Percentiles rank a stretch among this genome's conserved stretches.
Conservation (phyloP, 2,329 filamentous ascomycete species). For the Trematosphaeria pertusa region DNA sequence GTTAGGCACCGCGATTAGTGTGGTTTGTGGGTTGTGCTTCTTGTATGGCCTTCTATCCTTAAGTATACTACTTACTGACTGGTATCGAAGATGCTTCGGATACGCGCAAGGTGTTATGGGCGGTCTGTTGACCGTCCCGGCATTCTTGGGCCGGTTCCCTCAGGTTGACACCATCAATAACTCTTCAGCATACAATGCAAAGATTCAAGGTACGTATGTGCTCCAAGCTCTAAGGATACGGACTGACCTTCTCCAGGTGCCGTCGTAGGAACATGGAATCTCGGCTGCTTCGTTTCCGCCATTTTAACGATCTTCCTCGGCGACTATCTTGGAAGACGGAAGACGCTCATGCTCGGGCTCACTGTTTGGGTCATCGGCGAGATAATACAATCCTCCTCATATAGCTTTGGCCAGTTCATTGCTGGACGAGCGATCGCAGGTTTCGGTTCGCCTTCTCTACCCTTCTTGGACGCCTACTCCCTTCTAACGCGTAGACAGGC, state of each 20-base stretch:
- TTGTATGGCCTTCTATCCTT: slow-evolving; percentile 6
- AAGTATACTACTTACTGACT: background rate
- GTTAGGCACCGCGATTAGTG: slow-evolving; percentile 9
- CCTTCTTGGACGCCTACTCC: too few species aligned
- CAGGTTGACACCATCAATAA: slow-evolving; percentile 33
- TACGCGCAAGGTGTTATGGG: slow-evolving; percentile 75
- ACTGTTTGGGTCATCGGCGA: slow-evolving; percentile 59
- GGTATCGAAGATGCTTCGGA: slow-evolving; percentile 54
- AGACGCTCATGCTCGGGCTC: slow-evolving; percentile 58
- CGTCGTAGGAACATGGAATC: slow-evolving; percentile 38
- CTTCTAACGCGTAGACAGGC: too few species aligned
- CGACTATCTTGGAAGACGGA: slow-evolving; percentile 58
- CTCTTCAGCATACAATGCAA: slow-evolving; percentile 27
- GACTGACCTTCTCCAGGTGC: slow-evolving; percentile 26
- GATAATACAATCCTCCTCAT: slow-evolving; percentile 57
- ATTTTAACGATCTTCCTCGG: slow-evolving; percentile 58
- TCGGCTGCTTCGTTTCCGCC: slow-evolving; percentile 67
- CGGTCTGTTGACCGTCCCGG: slow-evolving; percentile 69
- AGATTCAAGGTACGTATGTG: slow-evolving; percentile 29
- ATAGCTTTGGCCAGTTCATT: slow-evolving; percentile 57
- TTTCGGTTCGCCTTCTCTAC: slow-evolving; percentile 51
- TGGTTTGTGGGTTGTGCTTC: slow-evolving; percentile 13
- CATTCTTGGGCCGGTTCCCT: slow-evolving; percentile 57
- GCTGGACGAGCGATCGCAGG: slow-evolving; percentile 58
- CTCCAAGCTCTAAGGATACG: background rate